phyloP scores from a whole-genome alignment of 2,329 filamentous ascomycete species.

The Pseudogymnoascus sp. region DNA sequence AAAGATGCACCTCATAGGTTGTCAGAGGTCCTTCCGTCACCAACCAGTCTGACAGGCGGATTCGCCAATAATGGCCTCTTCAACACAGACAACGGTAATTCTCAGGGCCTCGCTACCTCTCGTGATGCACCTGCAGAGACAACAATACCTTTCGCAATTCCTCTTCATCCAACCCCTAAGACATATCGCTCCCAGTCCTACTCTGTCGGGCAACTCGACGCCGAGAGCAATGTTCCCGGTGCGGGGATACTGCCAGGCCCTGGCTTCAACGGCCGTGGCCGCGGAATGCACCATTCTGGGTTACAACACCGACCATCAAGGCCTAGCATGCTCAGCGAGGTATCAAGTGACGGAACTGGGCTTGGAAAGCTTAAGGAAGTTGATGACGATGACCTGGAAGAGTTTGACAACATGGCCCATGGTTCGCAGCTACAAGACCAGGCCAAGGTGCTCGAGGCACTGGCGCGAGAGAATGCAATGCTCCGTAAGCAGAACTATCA shows the following conservation, averaged over 20 bases:
- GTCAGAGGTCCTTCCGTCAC: slow-evolving; percentile 66
- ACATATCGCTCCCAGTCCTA: slow-evolving; percentile 94
- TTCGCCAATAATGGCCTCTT: slow-evolving; percentile 35
- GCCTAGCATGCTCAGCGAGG: slow-evolving; percentile 67
- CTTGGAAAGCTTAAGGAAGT: slow-evolving; percentile 64
- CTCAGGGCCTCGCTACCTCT: slow-evolving; percentile 44
- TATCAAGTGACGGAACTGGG: slow-evolving; percentile 54
- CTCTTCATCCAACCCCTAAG: slow-evolving; percentile 82
- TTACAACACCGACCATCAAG: slow-evolving; percentile 76
- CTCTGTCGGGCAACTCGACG: slow-evolving; percentile 83
- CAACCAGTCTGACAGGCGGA: slow-evolving; percentile 51
- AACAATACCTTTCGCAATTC: slow-evolving; percentile 80
- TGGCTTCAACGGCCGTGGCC: slow-evolving; percentile 23
- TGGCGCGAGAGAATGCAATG: slow-evolving; percentile 55
- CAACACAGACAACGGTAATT: slow-evolving; percentile 38
- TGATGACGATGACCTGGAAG: slow-evolving; percentile 54
- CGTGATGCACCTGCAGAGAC: slow-evolving; percentile 47
- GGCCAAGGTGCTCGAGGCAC: slow-evolving; percentile 54
- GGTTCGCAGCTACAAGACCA: slow-evolving; percentile 48
- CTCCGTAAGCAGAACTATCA: slow-evolving; percentile 51
- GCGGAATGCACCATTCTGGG: slow-evolving; percentile 50
- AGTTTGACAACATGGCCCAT: slow-evolving; percentile 43
- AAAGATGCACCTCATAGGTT: slow-evolving; percentile 70
- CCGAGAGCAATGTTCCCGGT: slow-evolving; percentile 40
- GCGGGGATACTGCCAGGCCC: slow-evolving; percentile 17